phyloP scores from a whole-genome alignment of 441 rosid species.

The Brassica balearica region DNA sequence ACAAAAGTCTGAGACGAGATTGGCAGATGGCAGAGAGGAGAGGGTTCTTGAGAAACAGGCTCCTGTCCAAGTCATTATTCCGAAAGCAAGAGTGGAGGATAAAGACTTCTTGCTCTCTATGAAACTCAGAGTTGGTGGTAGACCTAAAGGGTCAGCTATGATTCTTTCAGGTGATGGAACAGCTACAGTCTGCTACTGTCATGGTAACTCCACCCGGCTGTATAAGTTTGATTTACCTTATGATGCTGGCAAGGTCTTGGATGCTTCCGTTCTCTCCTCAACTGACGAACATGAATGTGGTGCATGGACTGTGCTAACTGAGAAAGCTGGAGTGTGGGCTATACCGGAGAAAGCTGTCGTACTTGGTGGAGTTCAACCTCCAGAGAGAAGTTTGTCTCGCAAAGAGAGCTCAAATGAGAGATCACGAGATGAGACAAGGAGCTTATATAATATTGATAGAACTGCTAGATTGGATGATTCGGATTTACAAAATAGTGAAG shows the following conservation, averaged over 20 bases:
- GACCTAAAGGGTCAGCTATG: conserved; percentile 82
- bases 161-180: conserved; percentile 97
- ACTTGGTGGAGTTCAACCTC: conserved; percentile 94
- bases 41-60: conserved; percentile 72
- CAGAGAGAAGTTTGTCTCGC: conserved; percentile 91
- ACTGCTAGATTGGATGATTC: conserved; percentile 74
- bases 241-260: conserved; percentile 96
- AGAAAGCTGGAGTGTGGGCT: conserved; percentile 98
- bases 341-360: conserved; percentile 89
- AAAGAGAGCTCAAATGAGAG: conserved; percentile 89
- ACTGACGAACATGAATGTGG: conserved; percentile 80
- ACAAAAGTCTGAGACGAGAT: conserved; percentile 52
- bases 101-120: conserved; percentile 4
- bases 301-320: conserved; percentile 93
- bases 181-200: conserved; percentile 84
- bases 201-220: conserved; percentile 71
- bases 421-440: conserved; percentile 74
- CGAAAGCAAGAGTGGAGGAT: conserved; percentile 32
- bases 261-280: conserved; percentile 87
- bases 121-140: conserved; percentile 64
- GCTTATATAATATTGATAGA: conserved; percentile 50
- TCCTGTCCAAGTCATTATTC: conserved; percentile 59
- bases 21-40: conserved; percentile 51
- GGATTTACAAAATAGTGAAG: conserved; percentile 67
- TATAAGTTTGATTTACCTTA: conserved; percentile 94